These are phyloP conservation scores for Inga laurina DNA, from an alignment of 306 rosid genomes.

Conservation along the genomic window DNA sequence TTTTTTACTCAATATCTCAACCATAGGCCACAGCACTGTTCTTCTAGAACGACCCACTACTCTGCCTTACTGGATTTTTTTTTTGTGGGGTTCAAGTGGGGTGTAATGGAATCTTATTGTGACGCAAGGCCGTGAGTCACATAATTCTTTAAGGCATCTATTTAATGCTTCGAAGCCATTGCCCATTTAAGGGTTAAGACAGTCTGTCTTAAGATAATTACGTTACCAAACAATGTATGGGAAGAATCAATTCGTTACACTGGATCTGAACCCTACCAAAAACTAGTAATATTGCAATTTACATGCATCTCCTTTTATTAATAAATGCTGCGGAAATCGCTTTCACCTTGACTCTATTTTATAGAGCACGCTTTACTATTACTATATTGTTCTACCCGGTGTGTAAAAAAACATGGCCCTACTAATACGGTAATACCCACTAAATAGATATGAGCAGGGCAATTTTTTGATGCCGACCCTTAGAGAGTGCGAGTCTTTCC, in stretches of 20 bases:
- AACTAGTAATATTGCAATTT: too few species aligned
- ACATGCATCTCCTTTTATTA: background rate
- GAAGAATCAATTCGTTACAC: background rate
- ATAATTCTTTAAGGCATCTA: background rate
- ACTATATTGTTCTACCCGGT: background rate
- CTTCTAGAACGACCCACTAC: background rate
- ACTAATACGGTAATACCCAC: too few species aligned
- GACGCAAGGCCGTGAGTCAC: background rate
- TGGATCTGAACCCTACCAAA: background rate
- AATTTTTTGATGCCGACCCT: background rate
- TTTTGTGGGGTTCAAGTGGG: background rate
- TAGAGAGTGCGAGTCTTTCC: background rate
- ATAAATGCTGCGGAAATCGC: background rate
- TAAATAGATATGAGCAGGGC: background rate
- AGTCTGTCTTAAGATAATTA: background rate
- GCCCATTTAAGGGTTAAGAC: background rate
- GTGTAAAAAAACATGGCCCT: too few species aligned
- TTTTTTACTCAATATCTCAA: too few species aligned
- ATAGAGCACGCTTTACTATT: background rate
- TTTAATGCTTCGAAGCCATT: background rate
- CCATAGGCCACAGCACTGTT: background rate
- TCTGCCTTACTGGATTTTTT: background rate
- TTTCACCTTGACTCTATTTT: background rate
- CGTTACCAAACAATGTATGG: background rate
- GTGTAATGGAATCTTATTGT: background rate